phyloP scores from a whole-genome alignment of 805 yeast genomes.

The Helenozyma rhizophorensis region DNA sequence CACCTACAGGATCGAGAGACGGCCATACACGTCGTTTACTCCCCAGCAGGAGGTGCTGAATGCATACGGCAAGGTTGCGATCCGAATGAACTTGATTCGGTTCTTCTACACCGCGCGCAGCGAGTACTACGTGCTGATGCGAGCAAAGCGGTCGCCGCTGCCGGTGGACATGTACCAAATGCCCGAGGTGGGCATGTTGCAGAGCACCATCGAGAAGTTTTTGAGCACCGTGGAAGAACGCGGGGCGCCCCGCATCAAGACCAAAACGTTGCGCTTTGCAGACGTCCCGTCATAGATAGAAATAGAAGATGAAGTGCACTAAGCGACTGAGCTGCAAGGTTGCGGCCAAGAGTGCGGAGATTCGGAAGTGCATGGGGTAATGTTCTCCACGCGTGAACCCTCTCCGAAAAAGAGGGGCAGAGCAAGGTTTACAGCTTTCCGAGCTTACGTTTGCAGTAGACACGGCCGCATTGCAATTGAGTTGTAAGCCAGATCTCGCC shows the following conservation, averaged over 20 bases:
- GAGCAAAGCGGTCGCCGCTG: not conserved
- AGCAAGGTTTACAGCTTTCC: too few relatives aligned
- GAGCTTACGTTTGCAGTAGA: too few relatives aligned
- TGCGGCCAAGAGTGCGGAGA: too few relatives aligned
- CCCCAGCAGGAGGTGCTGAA: slow-evolving; percentile 1
- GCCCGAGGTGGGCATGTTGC: not conserved
- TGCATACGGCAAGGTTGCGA: slow-evolving; percentile 9
- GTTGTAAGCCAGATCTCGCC: too few relatives aligned
- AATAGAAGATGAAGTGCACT: too few relatives aligned
- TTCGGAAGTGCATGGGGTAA: too few relatives aligned
- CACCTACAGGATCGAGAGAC: slow-evolving; percentile 2
- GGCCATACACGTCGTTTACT: slow-evolving; percentile 5
- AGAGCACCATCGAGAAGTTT: not conserved
- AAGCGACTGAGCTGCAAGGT: too few relatives aligned
- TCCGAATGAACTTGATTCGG: slow-evolving; percentile 10
- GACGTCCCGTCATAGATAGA: too few relatives aligned
- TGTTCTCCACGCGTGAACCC: too few relatives aligned
- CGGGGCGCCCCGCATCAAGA: not conserved
- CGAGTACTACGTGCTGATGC: slow-evolving; percentile 2
- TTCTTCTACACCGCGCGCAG: slow-evolving; percentile 6
- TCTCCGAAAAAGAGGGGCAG: too few relatives aligned
- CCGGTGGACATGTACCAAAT: slow-evolving; percentile 1
- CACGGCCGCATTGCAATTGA: too few relatives aligned
- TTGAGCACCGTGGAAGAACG: not conserved
- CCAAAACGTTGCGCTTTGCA: slow-evolving; percentile 4